A percentile compares a stretch with the other conserved stretches of the same genome.
Conservation (phyloP, 2,329 filamentous ascomycete genomes). For the Sporothrix humicola region DNA sequence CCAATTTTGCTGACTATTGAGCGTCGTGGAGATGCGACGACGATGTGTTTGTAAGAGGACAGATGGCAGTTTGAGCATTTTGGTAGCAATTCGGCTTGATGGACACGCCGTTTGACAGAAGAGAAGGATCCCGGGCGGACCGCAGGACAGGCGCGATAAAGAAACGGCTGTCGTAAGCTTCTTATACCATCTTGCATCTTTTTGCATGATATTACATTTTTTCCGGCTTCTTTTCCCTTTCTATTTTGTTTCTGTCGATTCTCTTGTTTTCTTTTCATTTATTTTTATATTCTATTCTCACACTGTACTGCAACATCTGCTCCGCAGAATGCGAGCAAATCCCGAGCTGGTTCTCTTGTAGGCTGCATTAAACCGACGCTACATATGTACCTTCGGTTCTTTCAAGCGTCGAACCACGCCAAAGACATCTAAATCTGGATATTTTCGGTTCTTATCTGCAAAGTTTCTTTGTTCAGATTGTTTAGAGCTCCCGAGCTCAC, state of each 20-base stretch:
- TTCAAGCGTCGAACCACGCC: background rate
- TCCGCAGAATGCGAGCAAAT: conserved; percentile 12
- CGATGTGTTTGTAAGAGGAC: conserved; percentile 1
- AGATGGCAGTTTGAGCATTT: background rate
- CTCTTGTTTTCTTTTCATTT: too few relatives aligned
- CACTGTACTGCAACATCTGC: background rate
- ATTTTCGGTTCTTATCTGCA: background rate
- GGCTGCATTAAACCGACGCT: conserved; percentile 13
- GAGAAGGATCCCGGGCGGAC: background rate
- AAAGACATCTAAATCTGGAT: background rate
- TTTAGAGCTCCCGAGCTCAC: background rate
- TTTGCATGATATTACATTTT: background rate
- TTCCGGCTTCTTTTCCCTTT: background rate
- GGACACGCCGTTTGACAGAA: background rate
- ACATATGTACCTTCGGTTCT: background rate
- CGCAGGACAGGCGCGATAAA: background rate
- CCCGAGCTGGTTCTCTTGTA: background rate
- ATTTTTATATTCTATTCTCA: background rate
- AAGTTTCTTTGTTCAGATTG: background rate
- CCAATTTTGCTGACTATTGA: background rate
- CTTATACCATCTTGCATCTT: background rate
- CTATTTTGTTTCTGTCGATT: background rate
- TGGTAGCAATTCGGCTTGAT: background rate
- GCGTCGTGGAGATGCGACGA: background rate
- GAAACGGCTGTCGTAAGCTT: background rate